A percentile compares a stretch with the other conserved stretches of the same genome.
Conservation (phyloP, 352 stramenopile genomes). For the Pythium rishiriense region DNA sequence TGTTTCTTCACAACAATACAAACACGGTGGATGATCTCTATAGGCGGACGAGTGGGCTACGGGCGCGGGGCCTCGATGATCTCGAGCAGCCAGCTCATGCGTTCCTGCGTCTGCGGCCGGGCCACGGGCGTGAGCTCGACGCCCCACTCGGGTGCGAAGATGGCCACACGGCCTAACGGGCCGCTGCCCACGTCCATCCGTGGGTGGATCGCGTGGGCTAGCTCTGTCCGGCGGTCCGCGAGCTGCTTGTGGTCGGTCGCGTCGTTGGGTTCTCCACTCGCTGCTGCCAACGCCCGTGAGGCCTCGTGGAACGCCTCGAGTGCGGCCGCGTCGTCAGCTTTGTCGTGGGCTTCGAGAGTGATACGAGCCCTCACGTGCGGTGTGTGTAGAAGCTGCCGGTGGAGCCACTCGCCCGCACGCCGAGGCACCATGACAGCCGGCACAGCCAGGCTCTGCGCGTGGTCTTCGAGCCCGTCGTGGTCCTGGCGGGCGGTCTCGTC, state of each 20-base stretch:
- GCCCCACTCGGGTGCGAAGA: conserved; percentile 63
- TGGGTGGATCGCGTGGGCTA: conserved; percentile 33
- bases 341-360: conserved; percentile 41
- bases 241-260: neutral
- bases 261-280: conserved; percentile 14
- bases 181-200: conserved; percentile 36
- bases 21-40: too few relatives aligned
- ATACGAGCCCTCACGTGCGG: conserved; percentile 33
- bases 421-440: conserved; percentile 68
- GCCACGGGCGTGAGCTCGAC: conserved; percentile 39
- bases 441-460: conserved; percentile 30
- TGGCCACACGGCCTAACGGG: conserved; percentile 35
- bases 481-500: conserved; percentile 14
- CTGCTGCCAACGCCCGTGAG: neutral
- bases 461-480: neutral
- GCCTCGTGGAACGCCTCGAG: conserved; percentile 3
- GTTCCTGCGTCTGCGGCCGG: conserved; percentile 12
- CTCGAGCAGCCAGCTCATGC: conserved; percentile 48
- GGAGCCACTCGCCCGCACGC: conserved; percentile 62
- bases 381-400: conserved; percentile 16
- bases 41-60: neutral
- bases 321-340: conserved; percentile 9
- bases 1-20: too few relatives aligned
- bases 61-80: conserved; percentile 42
- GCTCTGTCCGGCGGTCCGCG: neutral